phyloP scores from a whole-genome alignment of 345 rosid genomes.

The Stellera chamaejasme region DNA sequence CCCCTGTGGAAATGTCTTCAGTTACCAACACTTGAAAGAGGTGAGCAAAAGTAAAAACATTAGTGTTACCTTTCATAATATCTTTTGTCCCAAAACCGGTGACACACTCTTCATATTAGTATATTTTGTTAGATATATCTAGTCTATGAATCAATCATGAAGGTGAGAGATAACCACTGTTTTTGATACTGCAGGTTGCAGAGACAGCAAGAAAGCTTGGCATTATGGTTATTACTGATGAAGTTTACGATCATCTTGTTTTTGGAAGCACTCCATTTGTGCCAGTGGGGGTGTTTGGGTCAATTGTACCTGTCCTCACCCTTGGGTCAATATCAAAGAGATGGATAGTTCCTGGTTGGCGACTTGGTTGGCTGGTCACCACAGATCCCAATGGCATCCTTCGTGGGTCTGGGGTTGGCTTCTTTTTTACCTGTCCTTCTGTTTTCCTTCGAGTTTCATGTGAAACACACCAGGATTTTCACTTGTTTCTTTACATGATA shows the following conservation, averaged over 20 bases:
- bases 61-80: no score
- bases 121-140: no score
- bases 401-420: slow-evolving; percentile 34
- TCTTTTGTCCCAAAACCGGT: no score
- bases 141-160: no score
- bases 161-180: neutral
- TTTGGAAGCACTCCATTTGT: slow-evolving; percentile 49
- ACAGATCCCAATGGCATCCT: slow-evolving; percentile 47
- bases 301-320: slow-evolving; percentile 49
- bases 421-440: neutral
- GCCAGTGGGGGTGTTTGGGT: slow-evolving; percentile 59
- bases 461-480: no score
- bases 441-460: no score
- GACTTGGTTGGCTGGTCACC: slow-evolving; percentile 61
- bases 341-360: slow-evolving; percentile 86
- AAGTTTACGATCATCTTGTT: slow-evolving; percentile 47
- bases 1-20: slow-evolving; percentile 61
- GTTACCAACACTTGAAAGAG: slow-evolving; percentile 47
- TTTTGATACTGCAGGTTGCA: slow-evolving; percentile 28
- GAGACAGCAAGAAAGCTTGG: slow-evolving; percentile 56
- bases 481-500: no score
- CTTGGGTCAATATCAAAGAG: slow-evolving; percentile 68
- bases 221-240: slow-evolving; percentile 60
- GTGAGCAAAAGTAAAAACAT: slow-evolving; percentile 7
- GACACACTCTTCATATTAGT: no score